phyloP scores from a whole-genome alignment of 192 early-diverging fungal species.

The Linnemannia zychae region DNA sequence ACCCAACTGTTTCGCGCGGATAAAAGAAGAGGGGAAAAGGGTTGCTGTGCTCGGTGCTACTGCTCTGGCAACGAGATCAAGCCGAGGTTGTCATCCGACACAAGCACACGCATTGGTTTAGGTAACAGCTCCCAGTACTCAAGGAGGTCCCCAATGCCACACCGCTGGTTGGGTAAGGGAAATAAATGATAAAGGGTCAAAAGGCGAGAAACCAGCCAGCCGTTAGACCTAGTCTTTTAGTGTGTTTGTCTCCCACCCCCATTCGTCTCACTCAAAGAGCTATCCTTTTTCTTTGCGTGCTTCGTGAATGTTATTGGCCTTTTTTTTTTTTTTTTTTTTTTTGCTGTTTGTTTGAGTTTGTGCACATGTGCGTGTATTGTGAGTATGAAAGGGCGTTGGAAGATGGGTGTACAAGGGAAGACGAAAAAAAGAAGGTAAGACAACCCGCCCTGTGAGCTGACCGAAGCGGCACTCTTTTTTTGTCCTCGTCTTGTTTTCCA shows the following conservation, averaged over 20 bases:
- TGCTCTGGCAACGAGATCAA: background rate
- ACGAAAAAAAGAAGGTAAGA: background rate
- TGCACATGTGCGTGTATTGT: background rate
- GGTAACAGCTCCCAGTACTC: background rate
- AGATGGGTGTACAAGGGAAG: background rate
- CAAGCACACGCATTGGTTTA: background rate
- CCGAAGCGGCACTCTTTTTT: conserved; percentile 7
- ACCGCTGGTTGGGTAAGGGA: background rate
- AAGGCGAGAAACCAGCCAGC: background rate
- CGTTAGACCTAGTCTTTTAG: background rate
- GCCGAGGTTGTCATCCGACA: background rate
- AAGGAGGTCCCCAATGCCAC: background rate
- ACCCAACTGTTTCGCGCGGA: background rate
- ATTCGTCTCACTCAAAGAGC: background rate
- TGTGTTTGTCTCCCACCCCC: background rate
- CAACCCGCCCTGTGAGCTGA: conserved; percentile 3
- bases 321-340: conserved; percentile 30
- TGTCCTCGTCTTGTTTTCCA: background rate
- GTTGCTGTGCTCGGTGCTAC: background rate
- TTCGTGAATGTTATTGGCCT: too few relatives aligned
- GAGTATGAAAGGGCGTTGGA: conserved; percentile 3
- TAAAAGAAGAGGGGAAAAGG: background rate
- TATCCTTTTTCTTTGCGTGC: conserved; percentile 9
- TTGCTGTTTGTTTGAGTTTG: conserved; percentile 4
- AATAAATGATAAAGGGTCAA: background rate